Conservation (phyloP, 345 rosid species). For the Cardamine resedifolia region DNA sequence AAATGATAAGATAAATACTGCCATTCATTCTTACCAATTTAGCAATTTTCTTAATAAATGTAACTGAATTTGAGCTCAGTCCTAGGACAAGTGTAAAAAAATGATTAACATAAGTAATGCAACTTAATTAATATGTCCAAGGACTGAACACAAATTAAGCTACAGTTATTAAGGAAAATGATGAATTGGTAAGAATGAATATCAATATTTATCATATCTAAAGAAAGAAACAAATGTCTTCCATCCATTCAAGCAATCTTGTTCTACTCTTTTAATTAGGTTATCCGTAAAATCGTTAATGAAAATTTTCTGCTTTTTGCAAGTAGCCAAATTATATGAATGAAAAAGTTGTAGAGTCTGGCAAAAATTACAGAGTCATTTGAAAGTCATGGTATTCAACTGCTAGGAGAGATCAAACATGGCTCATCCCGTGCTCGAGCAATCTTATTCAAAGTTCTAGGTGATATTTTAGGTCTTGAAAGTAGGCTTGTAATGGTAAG, state of each 20-base stretch:
- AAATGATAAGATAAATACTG: background rate
- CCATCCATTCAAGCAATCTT: background rate
- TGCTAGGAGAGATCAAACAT: constrained; percentile 77
- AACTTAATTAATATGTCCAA: too few relatives aligned
- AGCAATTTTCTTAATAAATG: constrained; percentile 73
- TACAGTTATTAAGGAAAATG: too few relatives aligned
- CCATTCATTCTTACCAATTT: constrained; percentile 55
- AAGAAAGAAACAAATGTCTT: background rate
- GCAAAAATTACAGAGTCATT: constrained; percentile 47
- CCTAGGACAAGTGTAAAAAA: constrained; percentile 48
- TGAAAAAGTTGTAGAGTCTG: constrained; percentile 49
- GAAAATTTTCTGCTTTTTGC: constrained; percentile 2
- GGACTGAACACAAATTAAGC: too few relatives aligned
- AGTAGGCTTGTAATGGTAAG: too few relatives aligned
- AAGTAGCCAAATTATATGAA: constrained; percentile 65
- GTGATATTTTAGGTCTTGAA: constrained; percentile 68
- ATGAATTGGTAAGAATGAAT: too few relatives aligned
- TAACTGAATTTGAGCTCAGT: constrained; percentile 47
- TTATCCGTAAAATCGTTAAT: background rate
- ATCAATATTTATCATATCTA: background rate
- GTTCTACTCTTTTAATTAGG: background rate
- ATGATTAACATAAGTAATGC: too few relatives aligned
- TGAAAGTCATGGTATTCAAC: constrained; percentile 52
- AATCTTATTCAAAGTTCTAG: constrained; percentile 82
- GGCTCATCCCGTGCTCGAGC: constrained; percentile 81